Evolutionary conservation across 1,284 basidiomycete genomes (phyloP), one percentile per base, ranked within the genome.

Genomic region (Hemileia vastatrix): DNA sequence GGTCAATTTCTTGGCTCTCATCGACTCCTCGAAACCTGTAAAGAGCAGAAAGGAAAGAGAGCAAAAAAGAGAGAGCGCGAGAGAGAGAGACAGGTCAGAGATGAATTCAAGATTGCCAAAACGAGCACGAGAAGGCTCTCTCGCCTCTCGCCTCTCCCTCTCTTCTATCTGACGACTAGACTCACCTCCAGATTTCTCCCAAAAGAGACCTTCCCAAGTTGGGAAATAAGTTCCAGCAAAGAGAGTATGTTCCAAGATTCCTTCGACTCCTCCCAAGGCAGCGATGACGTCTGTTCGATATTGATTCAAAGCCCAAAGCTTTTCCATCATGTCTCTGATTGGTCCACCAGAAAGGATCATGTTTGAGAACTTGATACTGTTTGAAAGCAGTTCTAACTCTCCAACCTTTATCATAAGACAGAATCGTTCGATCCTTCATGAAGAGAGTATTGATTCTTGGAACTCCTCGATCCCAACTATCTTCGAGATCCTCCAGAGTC

Each of bases 401-500:
- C 72, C 72, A 74, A 44, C 70, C 67, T 67, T 76, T 76, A 66
- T 76, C 74, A 60, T 75, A 76, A 21, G 72, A 72, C 48, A 76
- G 60, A 56, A 74, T 74, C 32, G 73, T 76, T 59, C 74, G 71
- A 62, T 76, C 74, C 57, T 72, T 72, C 64, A 74, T 72, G 71
- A 76, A 76, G n/a, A 76, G 69, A 21, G 74, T 76, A 24, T 72
- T 72, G 65, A 76, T 76, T 48, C 74, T 69, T 0, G 74, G 74
- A 51, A 76, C 66, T 67, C 74, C 74, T 36, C 74, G 73, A 60
- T n/a, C n/a, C 90, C 91, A 96, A 72, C 88, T 91, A 74, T 96
- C 92, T 76, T 96, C 92, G 21, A 96, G 81, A 80, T 96, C 93
- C 75, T 97, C 93, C n/a, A 96, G 81, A 1, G n/a, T n/a, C n/a